These are phyloP conservation scores for Daldinia caldariorum DNA, from an alignment of 495 filamentous ascomycete species.

Conservation along the genomic window DNA sequence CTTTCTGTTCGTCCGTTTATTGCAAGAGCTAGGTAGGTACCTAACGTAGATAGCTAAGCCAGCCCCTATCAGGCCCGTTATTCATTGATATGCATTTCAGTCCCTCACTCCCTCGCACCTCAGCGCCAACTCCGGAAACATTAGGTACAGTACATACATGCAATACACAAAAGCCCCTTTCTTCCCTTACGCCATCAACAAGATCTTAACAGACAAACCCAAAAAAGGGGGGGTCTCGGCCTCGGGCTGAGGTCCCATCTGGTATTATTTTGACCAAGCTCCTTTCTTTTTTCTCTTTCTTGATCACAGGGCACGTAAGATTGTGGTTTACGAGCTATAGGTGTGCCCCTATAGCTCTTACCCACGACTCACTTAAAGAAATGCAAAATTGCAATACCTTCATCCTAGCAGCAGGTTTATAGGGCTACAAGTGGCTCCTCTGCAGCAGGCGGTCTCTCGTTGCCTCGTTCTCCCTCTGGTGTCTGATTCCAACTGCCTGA, in stretches of 20 bases:
- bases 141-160: not conserved
- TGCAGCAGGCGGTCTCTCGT: slow-evolving; percentile 14
- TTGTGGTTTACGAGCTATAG: not conserved
- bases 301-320: not conserved
- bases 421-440: slow-evolving; percentile 26
- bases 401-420: not conserved
- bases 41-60: not conserved
- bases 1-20: not conserved
- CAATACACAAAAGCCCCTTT: not conserved
- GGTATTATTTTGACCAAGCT: not conserved
- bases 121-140: not conserved
- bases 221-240: not conserved
- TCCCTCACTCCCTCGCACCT: not conserved
- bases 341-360: not conserved
- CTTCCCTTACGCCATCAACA: not conserved
- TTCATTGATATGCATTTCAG: slow-evolving; percentile 5
- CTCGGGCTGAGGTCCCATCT: not conserved
- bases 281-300: not conserved
- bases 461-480: slow-evolving; percentile 7
- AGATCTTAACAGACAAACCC: not conserved
- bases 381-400: not conserved
- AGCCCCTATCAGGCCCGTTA: not conserved
- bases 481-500: slow-evolving; percentile 2
- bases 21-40: not conserved
- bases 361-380: not conserved